Conservation (phyloP, 352 stramenopile genomes). For the Achlya hypogyna region DNA sequence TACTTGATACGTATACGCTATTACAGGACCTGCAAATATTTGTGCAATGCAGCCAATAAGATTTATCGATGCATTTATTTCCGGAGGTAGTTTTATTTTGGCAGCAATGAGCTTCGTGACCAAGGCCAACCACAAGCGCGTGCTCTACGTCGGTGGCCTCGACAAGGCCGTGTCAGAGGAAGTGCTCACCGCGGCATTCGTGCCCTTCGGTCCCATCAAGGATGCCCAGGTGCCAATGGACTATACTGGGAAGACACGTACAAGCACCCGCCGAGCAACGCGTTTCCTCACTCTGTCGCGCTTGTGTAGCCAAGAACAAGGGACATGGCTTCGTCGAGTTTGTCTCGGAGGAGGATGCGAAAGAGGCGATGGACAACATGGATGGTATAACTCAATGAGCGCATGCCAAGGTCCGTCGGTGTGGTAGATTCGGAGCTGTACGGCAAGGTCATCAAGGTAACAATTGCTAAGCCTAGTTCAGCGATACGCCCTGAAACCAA, state of each 20-base stretch:
- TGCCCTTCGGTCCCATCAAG: conserved; percentile 78
- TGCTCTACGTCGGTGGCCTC: too few relatives aligned
- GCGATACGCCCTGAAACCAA: neutral
- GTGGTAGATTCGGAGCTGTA: conserved; percentile 85
- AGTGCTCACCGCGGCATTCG: too few relatives aligned
- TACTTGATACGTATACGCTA: too few relatives aligned
- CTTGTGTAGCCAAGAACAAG: conserved; percentile 56
- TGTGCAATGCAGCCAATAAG: too few relatives aligned
- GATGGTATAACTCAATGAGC: conserved; percentile 42
- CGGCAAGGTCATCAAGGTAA: conserved; percentile 85
- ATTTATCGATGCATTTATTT: too few relatives aligned
- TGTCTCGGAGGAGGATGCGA: conserved; percentile 80
- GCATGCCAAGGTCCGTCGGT: neutral
- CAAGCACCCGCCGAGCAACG: conserved; percentile 17
- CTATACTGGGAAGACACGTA: conserved; percentile 44
- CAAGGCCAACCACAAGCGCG: too few relatives aligned
- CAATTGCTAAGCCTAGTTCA: conserved; percentile 69
- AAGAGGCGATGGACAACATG: conserved; percentile 94
- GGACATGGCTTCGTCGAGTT: conserved; percentile 94
- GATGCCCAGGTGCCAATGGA: conserved; percentile 67
- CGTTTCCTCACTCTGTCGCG: neutral
- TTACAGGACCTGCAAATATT: too few relatives aligned
- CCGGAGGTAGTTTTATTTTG: too few relatives aligned
- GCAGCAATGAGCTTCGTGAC: too few relatives aligned
- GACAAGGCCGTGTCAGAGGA: too few relatives aligned